phyloP scores from a whole-genome alignment of 192 early-diverging fungal species.

The Helicostylum pulchrum region DNA sequence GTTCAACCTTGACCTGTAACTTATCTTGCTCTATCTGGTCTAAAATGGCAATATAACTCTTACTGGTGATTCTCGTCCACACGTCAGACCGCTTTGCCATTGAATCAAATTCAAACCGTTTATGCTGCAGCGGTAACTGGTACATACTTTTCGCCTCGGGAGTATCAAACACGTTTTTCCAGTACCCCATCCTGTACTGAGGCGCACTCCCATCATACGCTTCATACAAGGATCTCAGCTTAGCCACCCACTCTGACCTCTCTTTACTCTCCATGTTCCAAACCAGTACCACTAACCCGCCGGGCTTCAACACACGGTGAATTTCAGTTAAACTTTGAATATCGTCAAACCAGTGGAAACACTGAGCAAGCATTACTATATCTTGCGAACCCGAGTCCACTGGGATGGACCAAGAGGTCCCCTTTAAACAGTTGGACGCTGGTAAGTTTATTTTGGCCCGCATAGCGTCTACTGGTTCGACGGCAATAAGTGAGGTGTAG shows the following conservation, averaged over 20 bases:
- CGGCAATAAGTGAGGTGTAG: conserved; percentile 16
- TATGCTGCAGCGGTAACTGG: conserved; percentile 18
- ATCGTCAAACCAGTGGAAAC: conserved; percentile 56
- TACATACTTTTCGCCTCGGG: conserved; percentile 27
- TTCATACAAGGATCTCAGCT: conserved; percentile 41
- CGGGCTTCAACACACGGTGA: conserved; percentile 41
- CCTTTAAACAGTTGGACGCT: conserved; percentile 18
- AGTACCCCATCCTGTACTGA: conserved; percentile 43
- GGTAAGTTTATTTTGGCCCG: conserved; percentile 21
- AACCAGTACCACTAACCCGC: conserved; percentile 33
- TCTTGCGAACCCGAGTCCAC: conserved; percentile 26
- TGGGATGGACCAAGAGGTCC: conserved; percentile 35
- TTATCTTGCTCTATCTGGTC: conserved; percentile 12
- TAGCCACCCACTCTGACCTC: conserved; percentile 26
- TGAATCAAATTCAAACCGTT: conserved; percentile 13
- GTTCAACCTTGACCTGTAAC: conserved; percentile 10
- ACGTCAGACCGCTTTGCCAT: background rate
- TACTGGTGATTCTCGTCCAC: conserved; percentile 33
- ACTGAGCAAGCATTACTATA: conserved; percentile 41
- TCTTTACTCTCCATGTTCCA: conserved; percentile 50
- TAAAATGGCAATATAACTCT: conserved; percentile 37
- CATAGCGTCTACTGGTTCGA: conserved; percentile 33
- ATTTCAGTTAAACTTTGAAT: conserved; percentile 38
- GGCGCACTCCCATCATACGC: conserved; percentile 39
- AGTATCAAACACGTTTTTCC: conserved; percentile 38